phyloP scores from a whole-genome alignment of 306 rosid species.

The Cercis canadensis region DNA sequence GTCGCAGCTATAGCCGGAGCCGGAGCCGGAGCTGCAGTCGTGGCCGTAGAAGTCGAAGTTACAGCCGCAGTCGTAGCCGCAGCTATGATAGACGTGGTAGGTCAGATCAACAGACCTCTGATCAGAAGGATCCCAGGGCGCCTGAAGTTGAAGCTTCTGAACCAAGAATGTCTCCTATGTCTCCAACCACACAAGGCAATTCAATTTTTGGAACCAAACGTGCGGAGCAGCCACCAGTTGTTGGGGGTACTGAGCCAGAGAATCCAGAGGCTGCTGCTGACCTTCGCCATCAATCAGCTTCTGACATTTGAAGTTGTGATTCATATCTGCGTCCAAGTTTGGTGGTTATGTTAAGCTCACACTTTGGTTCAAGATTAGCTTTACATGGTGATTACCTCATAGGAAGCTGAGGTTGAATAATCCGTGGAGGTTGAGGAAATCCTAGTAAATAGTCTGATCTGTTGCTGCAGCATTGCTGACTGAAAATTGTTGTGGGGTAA shows the following conservation, averaged over 20 bases:
- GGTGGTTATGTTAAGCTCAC: slow-evolving; percentile 41
- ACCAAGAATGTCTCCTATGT: slow-evolving; percentile 39
- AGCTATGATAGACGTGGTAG: slow-evolving; percentile 51
- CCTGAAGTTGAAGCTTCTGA: slow-evolving; percentile 49
- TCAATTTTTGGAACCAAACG: slow-evolving; percentile 36
- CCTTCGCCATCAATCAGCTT: slow-evolving; percentile 38
- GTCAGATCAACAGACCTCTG: slow-evolving; percentile 44
- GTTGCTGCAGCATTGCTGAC: too few species aligned
- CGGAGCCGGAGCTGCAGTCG: slow-evolving; percentile 51
- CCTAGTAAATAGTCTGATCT: too few species aligned
- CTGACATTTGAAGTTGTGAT: slow-evolving; percentile 34
- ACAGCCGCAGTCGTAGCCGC: slow-evolving; percentile 50
- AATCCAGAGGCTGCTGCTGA: slow-evolving; percentile 44
- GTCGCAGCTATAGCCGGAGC: slow-evolving; percentile 58
- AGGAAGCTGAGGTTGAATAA: too few species aligned
- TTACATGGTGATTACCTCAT: too few species aligned
- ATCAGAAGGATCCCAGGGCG: slow-evolving; percentile 36
- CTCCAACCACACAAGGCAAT: slow-evolving; percentile 47
- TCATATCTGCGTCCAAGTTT: slow-evolving; percentile 12
- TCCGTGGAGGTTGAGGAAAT: too few species aligned
- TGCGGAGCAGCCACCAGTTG: slow-evolving; percentile 44
- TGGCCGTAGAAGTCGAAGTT: slow-evolving; percentile 48
- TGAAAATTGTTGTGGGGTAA: too few species aligned
- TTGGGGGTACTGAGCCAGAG: slow-evolving; percentile 36
- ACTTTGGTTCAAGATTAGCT: slow-evolving; percentile 22